Evolutionary conservation across 257 asterid genomes (phyloP).

Genomic region (Solanum pinnatisectum): DNA sequence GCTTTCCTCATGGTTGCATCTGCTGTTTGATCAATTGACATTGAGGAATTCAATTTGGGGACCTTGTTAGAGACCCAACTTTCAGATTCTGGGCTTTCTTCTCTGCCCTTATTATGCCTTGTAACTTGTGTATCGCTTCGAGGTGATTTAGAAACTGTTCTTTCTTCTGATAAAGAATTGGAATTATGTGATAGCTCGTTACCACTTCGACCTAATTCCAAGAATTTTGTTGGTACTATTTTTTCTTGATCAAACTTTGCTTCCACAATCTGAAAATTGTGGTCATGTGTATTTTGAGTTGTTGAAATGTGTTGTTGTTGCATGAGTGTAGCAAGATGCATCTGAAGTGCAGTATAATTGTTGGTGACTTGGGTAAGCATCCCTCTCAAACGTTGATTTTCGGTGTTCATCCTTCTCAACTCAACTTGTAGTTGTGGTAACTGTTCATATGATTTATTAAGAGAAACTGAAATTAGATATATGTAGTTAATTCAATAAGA

Average conservation of each 20-base stretch:
- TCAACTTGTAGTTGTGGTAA: conserved; percentile 52
- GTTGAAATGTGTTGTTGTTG: conserved; percentile 18
- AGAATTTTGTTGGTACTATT: conserved; percentile 34
- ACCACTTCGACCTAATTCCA: conserved; percentile 34
- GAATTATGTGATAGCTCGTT: conserved; percentile 30
- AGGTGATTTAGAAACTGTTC: conserved; percentile 63
- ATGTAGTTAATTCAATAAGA: not conserved
- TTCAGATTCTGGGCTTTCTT: conserved; percentile 69
- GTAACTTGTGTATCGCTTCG: conserved; percentile 8
- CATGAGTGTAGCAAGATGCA: conserved; percentile 47
- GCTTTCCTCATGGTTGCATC: conserved; percentile 84
- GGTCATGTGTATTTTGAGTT: conserved; percentile 6
- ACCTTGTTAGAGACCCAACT: conserved; percentile 49
- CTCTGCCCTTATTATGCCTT: conserved; percentile 27
- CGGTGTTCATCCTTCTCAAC: conserved; percentile 52
- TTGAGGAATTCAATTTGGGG: conserved; percentile 24
- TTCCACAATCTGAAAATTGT: conserved; percentile 3
- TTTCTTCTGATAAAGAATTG: conserved; percentile 61
- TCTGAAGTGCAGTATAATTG: conserved; percentile 50
- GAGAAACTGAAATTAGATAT: not conserved
- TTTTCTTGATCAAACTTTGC: not conserved
- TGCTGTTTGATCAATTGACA: conserved; percentile 33
- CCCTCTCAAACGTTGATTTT: conserved; percentile 64
- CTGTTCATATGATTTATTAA: conserved; percentile 6
- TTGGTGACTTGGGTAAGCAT: conserved; percentile 60